Conservation (phyloP, 1,139 yeast genomes). For the Kazachstania sp. region DNA sequence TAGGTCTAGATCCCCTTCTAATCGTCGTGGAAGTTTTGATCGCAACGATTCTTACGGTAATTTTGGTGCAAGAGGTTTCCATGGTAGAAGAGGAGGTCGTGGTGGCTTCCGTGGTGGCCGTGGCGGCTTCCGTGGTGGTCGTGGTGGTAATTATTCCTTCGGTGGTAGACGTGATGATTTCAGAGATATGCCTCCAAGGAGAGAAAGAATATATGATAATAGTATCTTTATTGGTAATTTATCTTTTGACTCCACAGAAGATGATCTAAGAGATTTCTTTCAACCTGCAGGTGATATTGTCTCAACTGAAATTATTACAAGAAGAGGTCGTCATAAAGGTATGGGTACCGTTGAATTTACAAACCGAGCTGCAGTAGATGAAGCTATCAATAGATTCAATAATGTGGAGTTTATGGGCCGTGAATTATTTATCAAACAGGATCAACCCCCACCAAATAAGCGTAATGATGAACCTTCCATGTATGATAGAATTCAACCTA, state of each 20-base stretch:
- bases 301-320: slow-evolving; percentile 81
- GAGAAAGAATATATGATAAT: slow-evolving; percentile 53
- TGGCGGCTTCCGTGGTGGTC: slow-evolving; percentile 24
- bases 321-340: slow-evolving; percentile 78
- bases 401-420: slow-evolving; percentile 66
- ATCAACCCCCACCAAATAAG: slow-evolving; percentile 61
- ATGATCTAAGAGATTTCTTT: slow-evolving; percentile 53
- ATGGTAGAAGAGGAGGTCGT: slow-evolving; percentile 6
- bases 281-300: slow-evolving; percentile 60
- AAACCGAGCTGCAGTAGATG: slow-evolving; percentile 55
- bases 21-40: slow-evolving; percentile 17
- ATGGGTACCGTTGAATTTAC: slow-evolving; percentile 90
- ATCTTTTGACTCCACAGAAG: slow-evolving; percentile 55
- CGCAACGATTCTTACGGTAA: slow-evolving; percentile 16
- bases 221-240: slow-evolving; percentile 68
- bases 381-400: slow-evolving; percentile 66
- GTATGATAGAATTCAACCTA: slow-evolving; percentile 1
- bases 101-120: slow-evolving; percentile 20
- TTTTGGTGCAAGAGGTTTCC: slow-evolving; percentile 23
- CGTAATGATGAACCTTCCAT: background rate
- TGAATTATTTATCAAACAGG: slow-evolving; percentile 84
- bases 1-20: slow-evolving; percentile 24
- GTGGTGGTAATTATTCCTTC: slow-evolving; percentile 14
- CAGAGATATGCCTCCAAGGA: background rate
- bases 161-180: slow-evolving; percentile 25